These are phyloP conservation scores for Saccharomyces hybrid DNA, from an alignment of 1,139 yeast species.

Conservation along the genomic window DNA sequence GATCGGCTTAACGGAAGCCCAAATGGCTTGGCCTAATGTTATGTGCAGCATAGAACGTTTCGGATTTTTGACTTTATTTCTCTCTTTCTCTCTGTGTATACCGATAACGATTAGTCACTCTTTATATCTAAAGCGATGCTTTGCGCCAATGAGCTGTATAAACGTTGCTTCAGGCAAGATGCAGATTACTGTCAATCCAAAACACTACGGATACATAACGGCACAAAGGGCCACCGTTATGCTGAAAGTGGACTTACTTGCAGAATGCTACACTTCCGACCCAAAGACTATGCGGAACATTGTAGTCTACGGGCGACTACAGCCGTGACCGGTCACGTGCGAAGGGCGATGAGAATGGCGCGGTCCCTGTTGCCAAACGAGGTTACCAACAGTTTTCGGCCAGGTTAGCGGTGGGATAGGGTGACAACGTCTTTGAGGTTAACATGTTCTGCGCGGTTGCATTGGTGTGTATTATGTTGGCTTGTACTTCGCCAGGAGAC, in stretches of 20 bases:
- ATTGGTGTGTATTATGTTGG: not conserved
- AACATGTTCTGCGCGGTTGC: not conserved
- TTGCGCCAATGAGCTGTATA: not conserved
- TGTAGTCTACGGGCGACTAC: not conserved
- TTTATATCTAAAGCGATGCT: not conserved
- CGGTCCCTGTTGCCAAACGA: not conserved
- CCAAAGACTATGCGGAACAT: not conserved
- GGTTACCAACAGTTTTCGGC: not conserved
- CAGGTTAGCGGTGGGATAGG: not conserved
- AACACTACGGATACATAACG: not conserved
- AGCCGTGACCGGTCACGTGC: not conserved
- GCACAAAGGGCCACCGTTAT: not conserved
- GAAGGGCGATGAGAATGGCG: not conserved
- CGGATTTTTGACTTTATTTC: not conserved
- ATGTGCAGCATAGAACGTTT: conserved; percentile 4
- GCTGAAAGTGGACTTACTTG: too few relatives aligned
- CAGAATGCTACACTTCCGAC: not conserved
- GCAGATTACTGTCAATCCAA: too few relatives aligned
- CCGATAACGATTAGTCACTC: not conserved
- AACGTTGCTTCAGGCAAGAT: not conserved
- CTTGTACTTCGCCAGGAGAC: not conserved
- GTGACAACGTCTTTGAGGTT: not conserved
- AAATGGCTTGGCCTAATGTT: conserved; percentile 61
- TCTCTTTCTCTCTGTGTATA: not conserved
- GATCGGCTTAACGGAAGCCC: conserved; percentile 82